Base-by-base conservation (phyloP, 192 early-diverging fungal species). In the Coemansia sp. region DNA sequence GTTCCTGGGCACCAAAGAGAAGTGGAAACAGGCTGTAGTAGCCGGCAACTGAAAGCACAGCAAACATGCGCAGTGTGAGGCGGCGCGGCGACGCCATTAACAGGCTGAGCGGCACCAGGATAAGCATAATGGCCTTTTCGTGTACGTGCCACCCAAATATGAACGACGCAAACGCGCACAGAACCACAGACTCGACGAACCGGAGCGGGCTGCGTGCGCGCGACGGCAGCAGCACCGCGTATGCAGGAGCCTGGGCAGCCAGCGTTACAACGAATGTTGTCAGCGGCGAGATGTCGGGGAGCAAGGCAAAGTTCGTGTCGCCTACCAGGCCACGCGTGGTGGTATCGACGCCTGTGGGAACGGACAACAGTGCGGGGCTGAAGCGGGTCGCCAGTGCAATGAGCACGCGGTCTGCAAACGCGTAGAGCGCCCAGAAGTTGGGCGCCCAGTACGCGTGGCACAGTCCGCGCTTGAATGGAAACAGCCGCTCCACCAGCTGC, bases 141-240 rank as follows among this genome's bases (percentile, higher is more conserved):
- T 99, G 96, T 18, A 99, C 96, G 80, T 99, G 96, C 95, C 95
- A 99, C 35, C 95, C 94, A 77, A 96, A 97, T 67, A 96, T 68
- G 72, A 91, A 99, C 25, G 94, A 94, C 7, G 90, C 85, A 58
- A 90, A 95, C 2, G 87, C 93, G 58, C 91, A 94, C 21, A 94
- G 79, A 6, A 92, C 87, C 12, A 96, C 68, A 0, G 71, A 18
- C 57, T 89, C 79, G 25, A 96, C 34, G 58, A 99, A 94, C 23
- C 77, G 84, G 16, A 53, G 58, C 25, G 83, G 84, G 4, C 63
- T 57, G 31, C 65, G 65, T 15, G 26, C 5, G 85, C 86, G 91
- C 34, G 21, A 9, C 15, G 35, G 46, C 57, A 75, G 18, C 0
- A 84, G 69, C 12, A 77, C 21, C 0, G 49, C 58, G 26, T 39